These are phyloP conservation scores for Stemphylium vesicarium DNA, from an alignment of 2,329 filamentous ascomycete species.

Conservation along the genomic window DNA sequence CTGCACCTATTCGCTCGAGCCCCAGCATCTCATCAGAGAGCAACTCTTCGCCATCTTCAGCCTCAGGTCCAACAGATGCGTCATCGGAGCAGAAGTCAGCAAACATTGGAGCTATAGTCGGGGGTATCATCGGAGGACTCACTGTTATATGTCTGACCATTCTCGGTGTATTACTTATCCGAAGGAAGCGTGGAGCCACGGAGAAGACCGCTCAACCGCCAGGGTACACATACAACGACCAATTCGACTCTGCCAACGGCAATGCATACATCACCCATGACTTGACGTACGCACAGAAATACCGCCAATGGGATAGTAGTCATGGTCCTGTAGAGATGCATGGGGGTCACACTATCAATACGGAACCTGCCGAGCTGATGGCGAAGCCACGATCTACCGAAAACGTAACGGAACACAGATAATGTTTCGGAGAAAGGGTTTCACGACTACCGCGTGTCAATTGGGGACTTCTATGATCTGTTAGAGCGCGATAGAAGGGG, in stretches of 20 bases:
- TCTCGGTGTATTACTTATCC: conserved; percentile 16
- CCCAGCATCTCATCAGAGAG: background rate
- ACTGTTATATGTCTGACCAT: conserved; percentile 15
- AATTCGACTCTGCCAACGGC: background rate
- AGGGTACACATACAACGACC: conserved; percentile 4
- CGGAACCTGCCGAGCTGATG: conserved; percentile 15
- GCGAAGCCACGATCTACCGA: conserved; percentile 1
- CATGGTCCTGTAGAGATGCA: conserved; percentile 17
- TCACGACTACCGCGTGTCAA: background rate
- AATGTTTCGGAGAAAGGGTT: background rate
- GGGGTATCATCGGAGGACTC: conserved; percentile 13
- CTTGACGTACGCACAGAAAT: conserved; percentile 3
- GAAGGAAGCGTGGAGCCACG: conserved; percentile 10
- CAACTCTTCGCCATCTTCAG: background rate
- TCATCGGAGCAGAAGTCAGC: conserved; percentile 4
- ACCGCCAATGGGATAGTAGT: conserved; percentile 6
- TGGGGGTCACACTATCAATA: conserved; percentile 10
- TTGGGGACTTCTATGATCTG: background rate
- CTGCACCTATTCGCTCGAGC: background rate
- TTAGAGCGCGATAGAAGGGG: too few relatives aligned
- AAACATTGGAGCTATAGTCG: conserved; percentile 15
- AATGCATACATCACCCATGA: background rate
- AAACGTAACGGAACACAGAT: background rate
- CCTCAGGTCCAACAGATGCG: background rate
- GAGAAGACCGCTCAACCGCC: background rate